Evolutionary conservation across 208 protist genomes (phyloP).

Genomic region (Trypanosoma melophagium): DNA sequence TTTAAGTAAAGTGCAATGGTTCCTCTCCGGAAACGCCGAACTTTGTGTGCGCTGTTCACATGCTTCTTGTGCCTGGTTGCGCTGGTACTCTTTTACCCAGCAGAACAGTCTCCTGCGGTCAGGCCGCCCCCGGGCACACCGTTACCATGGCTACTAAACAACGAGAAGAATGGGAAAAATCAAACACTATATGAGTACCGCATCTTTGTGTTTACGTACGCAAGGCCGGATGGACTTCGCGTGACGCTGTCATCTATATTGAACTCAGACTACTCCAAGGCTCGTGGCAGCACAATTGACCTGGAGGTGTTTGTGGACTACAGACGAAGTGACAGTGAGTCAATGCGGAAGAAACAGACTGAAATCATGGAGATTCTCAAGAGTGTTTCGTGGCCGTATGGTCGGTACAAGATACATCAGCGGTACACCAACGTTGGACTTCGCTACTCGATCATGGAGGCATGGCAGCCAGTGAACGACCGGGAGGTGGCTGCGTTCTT

Average conservation of each 20-base stretch:
- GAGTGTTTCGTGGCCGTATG: slow-evolving; percentile 39
- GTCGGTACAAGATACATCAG: slow-evolving; percentile 41
- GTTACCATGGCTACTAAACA: no score
- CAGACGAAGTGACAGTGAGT: neutral
- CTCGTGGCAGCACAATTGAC: neutral
- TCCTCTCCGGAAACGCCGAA: no score
- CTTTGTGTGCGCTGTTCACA: no score
- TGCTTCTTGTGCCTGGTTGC: no score
- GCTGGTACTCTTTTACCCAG: no score
- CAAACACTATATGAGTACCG: no score
- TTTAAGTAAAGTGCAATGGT: no score
- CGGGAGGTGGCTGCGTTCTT: slow-evolving; percentile 61
- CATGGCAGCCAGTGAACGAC: slow-evolving; percentile 56
- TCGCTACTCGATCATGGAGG: slow-evolving; percentile 30
- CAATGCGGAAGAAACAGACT: slow-evolving; percentile 1
- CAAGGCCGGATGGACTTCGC: slow-evolving; percentile 18
- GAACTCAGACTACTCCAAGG: slow-evolving; percentile 19
- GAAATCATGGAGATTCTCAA: slow-evolving; percentile 21
- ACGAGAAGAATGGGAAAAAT: no score
- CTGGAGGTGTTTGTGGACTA: slow-evolving; percentile 28
- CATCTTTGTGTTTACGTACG: slow-evolving; percentile 19
- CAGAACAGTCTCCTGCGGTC: no score
- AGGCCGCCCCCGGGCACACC: no score
- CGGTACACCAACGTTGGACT: slow-evolving; percentile 24
- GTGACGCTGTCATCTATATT: slow-evolving; percentile 10